Percentiles rank a stretch among this genome's conserved stretches.
phyloP scores from a whole-genome alignment of 345 rosid species.

The Gossypium thurberi region DNA sequence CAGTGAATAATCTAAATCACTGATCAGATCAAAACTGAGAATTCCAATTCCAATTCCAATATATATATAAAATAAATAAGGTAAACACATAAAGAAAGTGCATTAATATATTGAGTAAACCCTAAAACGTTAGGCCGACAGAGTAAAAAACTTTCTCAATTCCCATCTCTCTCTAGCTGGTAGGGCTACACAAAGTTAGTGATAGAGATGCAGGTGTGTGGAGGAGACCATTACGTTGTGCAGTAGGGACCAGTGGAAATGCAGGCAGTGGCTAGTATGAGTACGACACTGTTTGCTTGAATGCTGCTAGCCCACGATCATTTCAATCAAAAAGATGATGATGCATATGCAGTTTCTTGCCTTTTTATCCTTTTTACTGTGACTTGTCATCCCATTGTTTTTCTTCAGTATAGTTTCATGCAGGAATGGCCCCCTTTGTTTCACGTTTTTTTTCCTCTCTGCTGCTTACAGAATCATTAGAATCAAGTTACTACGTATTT shows the following conservation, averaged over 20 bases:
- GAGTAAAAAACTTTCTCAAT: too few species aligned
- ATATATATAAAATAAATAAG: background rate
- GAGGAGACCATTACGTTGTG: too few species aligned
- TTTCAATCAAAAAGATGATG: background rate
- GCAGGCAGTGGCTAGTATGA: background rate
- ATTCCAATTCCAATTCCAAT: background rate
- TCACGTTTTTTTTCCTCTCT: background rate
- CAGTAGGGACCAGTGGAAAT: too few species aligned
- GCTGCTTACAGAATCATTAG: background rate
- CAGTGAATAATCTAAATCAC: constrained; percentile 6
- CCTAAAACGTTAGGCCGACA: too few species aligned
- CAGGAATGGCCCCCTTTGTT: background rate
- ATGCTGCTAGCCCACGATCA: background rate
- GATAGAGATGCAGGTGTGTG: too few species aligned
- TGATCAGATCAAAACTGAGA: constrained; percentile 1
- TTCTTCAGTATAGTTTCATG: background rate
- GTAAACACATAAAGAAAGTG: background rate
- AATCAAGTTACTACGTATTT: background rate
- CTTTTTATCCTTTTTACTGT: background rate
- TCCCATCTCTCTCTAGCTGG: too few species aligned
- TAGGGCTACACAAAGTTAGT: too few species aligned
- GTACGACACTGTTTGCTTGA: background rate
- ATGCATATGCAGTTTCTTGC: background rate
- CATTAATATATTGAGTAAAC: background rate
- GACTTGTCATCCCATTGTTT: background rate